Evolutionary conservation across 805 yeast genomes (phyloP).

Genomic region (Middelhovenomyces tepae): DNA sequence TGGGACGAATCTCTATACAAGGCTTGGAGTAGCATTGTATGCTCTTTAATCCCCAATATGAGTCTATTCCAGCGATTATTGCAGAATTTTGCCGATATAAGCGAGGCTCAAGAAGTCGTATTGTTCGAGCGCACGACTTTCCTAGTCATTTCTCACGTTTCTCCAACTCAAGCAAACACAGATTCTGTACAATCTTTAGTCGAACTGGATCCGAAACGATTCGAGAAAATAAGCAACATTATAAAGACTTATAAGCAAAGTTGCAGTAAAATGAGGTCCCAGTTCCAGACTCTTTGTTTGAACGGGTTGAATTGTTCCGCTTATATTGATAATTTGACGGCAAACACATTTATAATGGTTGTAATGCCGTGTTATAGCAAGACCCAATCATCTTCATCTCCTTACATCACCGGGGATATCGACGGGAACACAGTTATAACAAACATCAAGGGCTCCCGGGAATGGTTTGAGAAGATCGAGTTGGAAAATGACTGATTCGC

Average conservation of each 20-base stretch:
- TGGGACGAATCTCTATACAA: slow-evolving; percentile 96
- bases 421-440: slow-evolving; percentile 27
- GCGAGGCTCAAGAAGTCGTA: slow-evolving; percentile 84
- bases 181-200: slow-evolving; percentile 7
- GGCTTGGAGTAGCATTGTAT: slow-evolving; percentile 96
- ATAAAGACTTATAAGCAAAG: slow-evolving; percentile 92
- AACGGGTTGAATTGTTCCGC: slow-evolving; percentile 41
- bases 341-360: slow-evolving; percentile 37
- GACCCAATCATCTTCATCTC: slow-evolving; percentile 14
- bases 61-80: slow-evolving; percentile 67
- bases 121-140: slow-evolving; percentile 91
- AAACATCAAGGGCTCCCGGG: slow-evolving; percentile 30
- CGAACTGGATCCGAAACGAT: slow-evolving; percentile 76
- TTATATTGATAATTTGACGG: slow-evolving; percentile 33
- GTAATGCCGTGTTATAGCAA: slow-evolving; percentile 27
- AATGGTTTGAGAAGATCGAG: slow-evolving; percentile 33
- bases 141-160: slow-evolving; percentile 54
- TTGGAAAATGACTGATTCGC: slow-evolving; percentile 10
- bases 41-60: slow-evolving; percentile 91
- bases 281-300: slow-evolving; percentile 66
- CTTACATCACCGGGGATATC: slow-evolving; percentile 18
- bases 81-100: slow-evolving; percentile 57
- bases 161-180: slow-evolving; percentile 7
- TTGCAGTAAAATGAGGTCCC: slow-evolving; percentile 76
- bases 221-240: slow-evolving; percentile 87